Conservation (phyloP, 169 alveolate genomes). For the Plasmodium malariae region DNA sequence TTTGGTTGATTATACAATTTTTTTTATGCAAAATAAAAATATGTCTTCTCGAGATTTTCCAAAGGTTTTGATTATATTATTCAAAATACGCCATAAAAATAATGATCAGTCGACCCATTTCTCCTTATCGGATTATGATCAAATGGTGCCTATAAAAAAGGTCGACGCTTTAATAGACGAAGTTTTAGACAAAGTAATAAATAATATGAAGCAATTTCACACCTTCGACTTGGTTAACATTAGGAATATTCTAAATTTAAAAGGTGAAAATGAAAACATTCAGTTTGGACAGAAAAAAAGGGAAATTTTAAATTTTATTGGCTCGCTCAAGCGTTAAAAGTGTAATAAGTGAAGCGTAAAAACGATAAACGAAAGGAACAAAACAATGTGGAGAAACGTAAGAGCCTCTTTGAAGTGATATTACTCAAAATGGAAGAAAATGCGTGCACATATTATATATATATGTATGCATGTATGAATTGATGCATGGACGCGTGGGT, state of each 20-base stretch:
- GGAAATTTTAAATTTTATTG: constrained; percentile 30
- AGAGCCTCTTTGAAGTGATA: too few relatives aligned
- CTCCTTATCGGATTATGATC: not conserved
- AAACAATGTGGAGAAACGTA: too few relatives aligned
- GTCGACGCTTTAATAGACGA: constrained; percentile 4
- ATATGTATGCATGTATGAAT: not conserved
- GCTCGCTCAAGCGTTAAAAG: too few relatives aligned
- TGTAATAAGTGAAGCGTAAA: too few relatives aligned
- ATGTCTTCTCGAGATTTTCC: constrained; percentile 68
- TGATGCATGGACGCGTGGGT: too few relatives aligned
- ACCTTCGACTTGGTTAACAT: constrained; percentile 26
- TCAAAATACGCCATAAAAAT: constrained; percentile 5
- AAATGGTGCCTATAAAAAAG: not conserved
- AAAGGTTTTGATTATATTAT: constrained; percentile 45
- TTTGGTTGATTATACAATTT: constrained; percentile 29
- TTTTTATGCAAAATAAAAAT: constrained; percentile 48
- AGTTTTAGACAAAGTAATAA: constrained; percentile 6
- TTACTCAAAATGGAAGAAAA: not conserved
- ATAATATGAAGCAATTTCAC: constrained; percentile 27
- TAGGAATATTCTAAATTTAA: constrained; percentile 17
- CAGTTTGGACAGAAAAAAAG: constrained; percentile 7
- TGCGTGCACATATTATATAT: not conserved
- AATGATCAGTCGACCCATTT: not conserved
- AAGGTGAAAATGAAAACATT: not conserved
- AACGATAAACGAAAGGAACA: too few relatives aligned